Conservation (phyloP, 495 filamentous ascomycete species). For the Cercophora newfieldiana region DNA sequence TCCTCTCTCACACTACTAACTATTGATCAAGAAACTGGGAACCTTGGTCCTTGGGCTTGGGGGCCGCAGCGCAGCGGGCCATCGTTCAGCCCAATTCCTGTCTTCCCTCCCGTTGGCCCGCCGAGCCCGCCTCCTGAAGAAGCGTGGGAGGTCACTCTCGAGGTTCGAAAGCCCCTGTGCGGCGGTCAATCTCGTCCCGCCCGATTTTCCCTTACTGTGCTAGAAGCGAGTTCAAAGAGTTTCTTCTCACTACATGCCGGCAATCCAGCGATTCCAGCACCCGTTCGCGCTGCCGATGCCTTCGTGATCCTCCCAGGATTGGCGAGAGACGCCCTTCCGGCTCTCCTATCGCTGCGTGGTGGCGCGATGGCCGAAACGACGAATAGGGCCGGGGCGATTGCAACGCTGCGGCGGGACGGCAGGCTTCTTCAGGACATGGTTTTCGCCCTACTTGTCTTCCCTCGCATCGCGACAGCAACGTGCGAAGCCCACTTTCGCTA, state of each 20-base stretch:
- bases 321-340: background rate
- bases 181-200: slow-evolving; percentile 8
- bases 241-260: background rate
- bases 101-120: background rate
- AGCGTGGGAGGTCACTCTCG: background rate
- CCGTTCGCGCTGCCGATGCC: background rate
- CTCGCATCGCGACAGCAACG: background rate
- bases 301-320: background rate
- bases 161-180: background rate
- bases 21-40: background rate
- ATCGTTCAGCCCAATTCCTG: background rate
- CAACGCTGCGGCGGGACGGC: background rate
- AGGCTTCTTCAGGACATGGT: background rate
- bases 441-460: background rate
- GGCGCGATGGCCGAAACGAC: slow-evolving; percentile 10
- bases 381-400: slow-evolving; percentile 2
- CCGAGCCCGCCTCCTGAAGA: background rate
- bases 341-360: slow-evolving; percentile 9
- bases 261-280: background rate
- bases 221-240: background rate
- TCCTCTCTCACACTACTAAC: background rate
- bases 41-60: background rate
- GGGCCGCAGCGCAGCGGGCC: background rate
- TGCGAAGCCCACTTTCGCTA: slow-evolving; percentile 23
- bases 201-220: background rate